Evolutionary conservation across 306 rosid genomes (phyloP), one percentile per base, ranked within the genome.

Genomic region (Hylodesmum podocarpum): DNA sequence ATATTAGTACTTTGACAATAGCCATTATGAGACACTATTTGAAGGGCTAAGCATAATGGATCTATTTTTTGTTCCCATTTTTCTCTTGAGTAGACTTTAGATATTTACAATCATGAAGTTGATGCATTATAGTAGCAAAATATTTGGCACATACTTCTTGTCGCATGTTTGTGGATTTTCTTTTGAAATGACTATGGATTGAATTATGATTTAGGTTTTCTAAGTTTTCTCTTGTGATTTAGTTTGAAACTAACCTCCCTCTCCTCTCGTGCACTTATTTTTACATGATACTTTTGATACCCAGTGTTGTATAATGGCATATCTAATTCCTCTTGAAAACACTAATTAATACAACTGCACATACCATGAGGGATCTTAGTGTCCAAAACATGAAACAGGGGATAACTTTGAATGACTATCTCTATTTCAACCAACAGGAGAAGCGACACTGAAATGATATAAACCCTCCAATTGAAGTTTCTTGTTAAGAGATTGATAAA

Each of bases 101-200:
- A 55, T 47, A 55, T 66, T 73, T 66, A 18, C 37, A 46, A 36
- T 16, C 29, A 43, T 73, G 63, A 63, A 64, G 70, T 55, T 55
- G 49, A 40, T 80, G 58, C 55, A 63, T 34, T 77, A 24, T 73
- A n/a, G 75, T 65, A 22, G 69, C 13, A 47, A 34, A 71, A 49
- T 65, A 58, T 39, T 68, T 70, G 14, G 36, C 27, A 24, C 19
- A 49, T 16, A 75, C 61, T 59, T 67, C 29, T 63, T 41, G 41
- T 63, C 29, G 18, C 2, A 2, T 79, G 62, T 68, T 49, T 50
- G 15, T 76, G 54, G 53, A 27, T 76, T 75, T 75, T 9, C 37
- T 55, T 55, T 15, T 24, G 11, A 55, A 47, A 55, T 54, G 58
- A 73, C n/a, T 43, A 29, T 73, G 28, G 59, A 34, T 12, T 18